Evolutionary conservation across 441 rosid species (phyloP), one percentile per base, ranked within the genome.

Genomic region (Francoa sonchifolia): DNA sequence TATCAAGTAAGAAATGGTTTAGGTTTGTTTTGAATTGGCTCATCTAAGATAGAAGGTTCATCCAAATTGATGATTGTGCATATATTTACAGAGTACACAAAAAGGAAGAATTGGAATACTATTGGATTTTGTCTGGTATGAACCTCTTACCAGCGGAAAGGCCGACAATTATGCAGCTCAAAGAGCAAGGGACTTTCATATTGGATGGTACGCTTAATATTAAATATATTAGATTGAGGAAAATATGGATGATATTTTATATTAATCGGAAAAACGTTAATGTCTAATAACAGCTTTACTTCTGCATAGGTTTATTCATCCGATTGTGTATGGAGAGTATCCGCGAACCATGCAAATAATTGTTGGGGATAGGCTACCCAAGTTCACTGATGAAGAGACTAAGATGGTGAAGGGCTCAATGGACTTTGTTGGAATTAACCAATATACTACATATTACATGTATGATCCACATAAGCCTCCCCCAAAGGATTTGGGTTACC

Each of bases 171-270:
- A 51, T 49, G 98, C 96, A 28, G 96, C 96, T 46, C 96, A 90
- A 67, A 67, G 96, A 62, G 98, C 98, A 44, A 69, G 80, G 57
- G 98, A 90, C 77, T 90, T 90, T 42, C 96, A 90, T 41, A 55
- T 85, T 11, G 98, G 96, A 66, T 90, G 98, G 98, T 89, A 68
- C n/a, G n/a, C n/a, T n/a, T n/a, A n/a, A n/a, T n/a, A n/a, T n/a
- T n/a, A n/a, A n/a, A n/a, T n/a, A n/a, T n/a, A n/a, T n/a, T n/a
- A n/a, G n/a, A n/a, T n/a, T n/a, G n/a, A n/a, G n/a, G n/a, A n/a
- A n/a, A n/a, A n/a, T n/a, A n/a, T n/a, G n/a, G n/a, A n/a, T n/a
- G n/a, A n/a, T n/a, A n/a, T n/a, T n/a, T n/a, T n/a, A n/a, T n/a
- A n/a, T n/a, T n/a, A n/a, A n/a, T n/a, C n/a, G n/a, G n/a, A n/a